Evolutionary conservation across 1,284 basidiomycete genomes (phyloP).

Genomic region (Rugosomyces carneus): DNA sequence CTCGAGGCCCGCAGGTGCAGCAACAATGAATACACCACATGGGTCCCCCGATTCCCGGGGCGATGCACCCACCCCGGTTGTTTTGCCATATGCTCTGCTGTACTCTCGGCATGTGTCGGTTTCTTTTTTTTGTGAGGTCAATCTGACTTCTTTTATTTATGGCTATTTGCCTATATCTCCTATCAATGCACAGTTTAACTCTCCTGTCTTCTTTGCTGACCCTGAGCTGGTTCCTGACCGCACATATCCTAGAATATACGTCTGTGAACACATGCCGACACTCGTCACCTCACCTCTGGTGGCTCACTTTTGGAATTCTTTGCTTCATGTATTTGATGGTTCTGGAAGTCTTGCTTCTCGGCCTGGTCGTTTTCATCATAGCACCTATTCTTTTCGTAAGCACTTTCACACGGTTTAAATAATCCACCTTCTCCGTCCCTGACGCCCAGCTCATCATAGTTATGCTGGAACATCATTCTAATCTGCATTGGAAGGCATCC

Average conservation of each 20-base stretch:
- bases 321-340: slow-evolving; percentile 73
- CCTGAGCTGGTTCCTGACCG: slow-evolving; percentile 73
- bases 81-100: slow-evolving; percentile 22
- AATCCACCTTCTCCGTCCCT: slow-evolving; percentile 7
- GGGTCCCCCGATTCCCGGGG: too few species aligned
- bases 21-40: too few species aligned
- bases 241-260: slow-evolving; percentile 72
- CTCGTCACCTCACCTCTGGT: slow-evolving; percentile 74
- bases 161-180: background rate
- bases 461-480: slow-evolving; percentile 69
- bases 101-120: slow-evolving; percentile 27
- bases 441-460: slow-evolving; percentile 31
- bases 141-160: background rate
- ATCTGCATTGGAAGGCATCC: slow-evolving; percentile 74
- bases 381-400: slow-evolving; percentile 72
- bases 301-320: slow-evolving; percentile 73
- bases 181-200: slow-evolving; percentile 30
- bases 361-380: slow-evolving; percentile 68
- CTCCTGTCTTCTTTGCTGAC: slow-evolving; percentile 61
- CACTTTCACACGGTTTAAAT: slow-evolving; percentile 12
- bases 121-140: background rate
- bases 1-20: background rate
- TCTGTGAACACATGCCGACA: slow-evolving; percentile 64
- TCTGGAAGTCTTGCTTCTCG: slow-evolving; percentile 65
- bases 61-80: slow-evolving; percentile 1